phyloP scores from a whole-genome alignment of 106 monocot species.

The Iris macrosiphon region DNA sequence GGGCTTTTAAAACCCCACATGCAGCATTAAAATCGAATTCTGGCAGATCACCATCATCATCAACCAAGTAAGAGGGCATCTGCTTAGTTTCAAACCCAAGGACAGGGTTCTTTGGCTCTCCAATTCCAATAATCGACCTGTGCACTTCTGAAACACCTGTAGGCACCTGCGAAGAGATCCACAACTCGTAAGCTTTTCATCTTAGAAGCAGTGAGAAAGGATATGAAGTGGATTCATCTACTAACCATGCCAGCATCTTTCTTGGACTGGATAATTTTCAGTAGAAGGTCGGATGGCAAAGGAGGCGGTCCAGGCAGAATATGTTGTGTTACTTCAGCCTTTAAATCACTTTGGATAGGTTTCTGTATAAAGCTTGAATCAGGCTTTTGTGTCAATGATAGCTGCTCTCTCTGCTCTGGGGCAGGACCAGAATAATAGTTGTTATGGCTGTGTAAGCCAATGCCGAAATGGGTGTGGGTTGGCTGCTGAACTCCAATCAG shows the following conservation, averaged over 20 bases:
- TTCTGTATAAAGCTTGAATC: constrained; percentile 3
- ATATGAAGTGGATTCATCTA: no score
- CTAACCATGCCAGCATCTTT: constrained; percentile 10
- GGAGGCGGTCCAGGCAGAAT: constrained; percentile 17
- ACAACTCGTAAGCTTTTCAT: no score
- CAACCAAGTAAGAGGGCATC: neutral
- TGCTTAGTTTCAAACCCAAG: constrained; percentile 1
- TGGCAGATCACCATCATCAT: constrained; percentile 58
- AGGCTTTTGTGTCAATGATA: neutral
- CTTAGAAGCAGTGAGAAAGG: no score
- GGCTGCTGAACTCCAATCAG: constrained; percentile 1
- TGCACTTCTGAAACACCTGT: no score
- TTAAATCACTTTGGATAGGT: neutral
- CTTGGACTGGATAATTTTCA: constrained; percentile 6
- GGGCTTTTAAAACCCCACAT: constrained; percentile 17
- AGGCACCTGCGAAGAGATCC: no score
- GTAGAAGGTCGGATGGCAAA: constrained; percentile 5
- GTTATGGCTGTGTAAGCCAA: neutral
- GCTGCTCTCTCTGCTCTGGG: constrained; percentile 10
- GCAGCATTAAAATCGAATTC: constrained; percentile 66
- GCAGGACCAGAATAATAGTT: constrained; percentile 5
- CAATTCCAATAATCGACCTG: no score
- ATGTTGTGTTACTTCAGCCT: neutral
- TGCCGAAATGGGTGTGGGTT: neutral
- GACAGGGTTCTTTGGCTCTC: neutral